Evolutionary conservation across 495 filamentous ascomycete species (phyloP).

Genomic region (Neurospora sp.): DNA sequence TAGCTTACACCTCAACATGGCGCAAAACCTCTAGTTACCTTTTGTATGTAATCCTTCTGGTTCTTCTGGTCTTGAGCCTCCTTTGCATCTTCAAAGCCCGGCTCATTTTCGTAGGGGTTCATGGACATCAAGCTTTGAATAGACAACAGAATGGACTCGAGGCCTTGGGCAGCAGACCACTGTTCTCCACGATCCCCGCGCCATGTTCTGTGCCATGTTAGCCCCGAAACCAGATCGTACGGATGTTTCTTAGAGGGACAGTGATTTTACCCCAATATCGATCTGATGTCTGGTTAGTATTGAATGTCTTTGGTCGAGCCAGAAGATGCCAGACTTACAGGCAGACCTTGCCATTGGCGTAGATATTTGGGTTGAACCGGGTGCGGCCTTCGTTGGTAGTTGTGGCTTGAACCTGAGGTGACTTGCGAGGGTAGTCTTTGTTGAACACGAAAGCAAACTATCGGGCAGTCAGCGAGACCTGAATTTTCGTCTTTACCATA

Average conservation of each 20-base stretch:
- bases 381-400: constrained; percentile 83
- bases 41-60: constrained; percentile 72
- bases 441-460: constrained; percentile 60
- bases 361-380: constrained; percentile 96
- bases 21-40: constrained; percentile 42
- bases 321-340: constrained; percentile 44
- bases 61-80: constrained; percentile 58
- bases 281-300: constrained; percentile 41
- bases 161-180: constrained; percentile 91
- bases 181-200: constrained; percentile 78
- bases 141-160: constrained; percentile 89
- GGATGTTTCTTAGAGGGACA: not conserved
- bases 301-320: not conserved
- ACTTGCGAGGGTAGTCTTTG: constrained; percentile 78
- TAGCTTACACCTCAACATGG: not conserved
- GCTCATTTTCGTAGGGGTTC: constrained; percentile 95
- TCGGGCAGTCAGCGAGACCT: constrained; percentile 13
- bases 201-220: constrained; percentile 67
- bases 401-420: constrained; percentile 61
- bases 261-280: constrained; percentile 71
- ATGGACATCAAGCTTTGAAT: constrained; percentile 92
- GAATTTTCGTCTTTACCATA: not conserved
- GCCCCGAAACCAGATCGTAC: constrained; percentile 3
- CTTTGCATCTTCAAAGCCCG: constrained; percentile 74
- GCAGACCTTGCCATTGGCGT: constrained; percentile 83